These are phyloP conservation scores for Pythium phragmitis DNA, from an alignment of 352 stramenopile species.

Conservation along the genomic window DNA sequence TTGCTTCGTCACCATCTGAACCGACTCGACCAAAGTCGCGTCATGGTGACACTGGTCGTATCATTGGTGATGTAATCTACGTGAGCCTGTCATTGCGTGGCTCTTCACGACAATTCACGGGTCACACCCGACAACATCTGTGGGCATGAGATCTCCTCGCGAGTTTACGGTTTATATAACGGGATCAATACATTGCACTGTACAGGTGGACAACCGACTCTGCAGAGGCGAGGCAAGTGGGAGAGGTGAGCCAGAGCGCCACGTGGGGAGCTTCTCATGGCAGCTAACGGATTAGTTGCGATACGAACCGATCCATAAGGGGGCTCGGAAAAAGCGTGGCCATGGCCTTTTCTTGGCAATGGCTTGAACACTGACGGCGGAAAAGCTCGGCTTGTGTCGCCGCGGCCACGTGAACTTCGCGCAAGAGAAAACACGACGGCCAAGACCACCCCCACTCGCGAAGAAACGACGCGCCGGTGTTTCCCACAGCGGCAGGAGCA, in stretches of 20 bases:
- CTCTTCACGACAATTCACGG: neutral
- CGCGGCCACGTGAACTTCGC: neutral
- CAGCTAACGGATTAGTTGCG: neutral
- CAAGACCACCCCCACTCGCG: neutral
- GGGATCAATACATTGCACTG: too few relatives aligned
- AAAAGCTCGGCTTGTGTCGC: neutral
- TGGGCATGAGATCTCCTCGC: neutral
- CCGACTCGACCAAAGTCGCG: too few relatives aligned
- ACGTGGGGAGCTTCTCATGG: neutral
- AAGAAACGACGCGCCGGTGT: too few relatives aligned
- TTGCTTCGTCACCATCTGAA: too few relatives aligned
- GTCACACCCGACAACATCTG: neutral
- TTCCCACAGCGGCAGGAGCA: neutral
- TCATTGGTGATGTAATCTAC: too few relatives aligned
- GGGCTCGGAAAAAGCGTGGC: neutral
- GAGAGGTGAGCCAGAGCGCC: slow-evolving; percentile 4
- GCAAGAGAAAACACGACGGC: neutral
- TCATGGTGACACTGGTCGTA: too few relatives aligned
- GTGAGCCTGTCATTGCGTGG: neutral
- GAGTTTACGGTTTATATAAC: too few relatives aligned
- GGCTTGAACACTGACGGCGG: too few relatives aligned
- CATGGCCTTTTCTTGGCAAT: neutral
- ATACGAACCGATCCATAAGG: neutral
- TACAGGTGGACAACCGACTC: neutral
- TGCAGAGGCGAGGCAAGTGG: slow-evolving; percentile 1